A percentile compares a stretch with the other conserved stretches of the same genome.
phyloP scores from a whole-genome alignment of 164 flowering plant species.

The Piper longum region DNA sequence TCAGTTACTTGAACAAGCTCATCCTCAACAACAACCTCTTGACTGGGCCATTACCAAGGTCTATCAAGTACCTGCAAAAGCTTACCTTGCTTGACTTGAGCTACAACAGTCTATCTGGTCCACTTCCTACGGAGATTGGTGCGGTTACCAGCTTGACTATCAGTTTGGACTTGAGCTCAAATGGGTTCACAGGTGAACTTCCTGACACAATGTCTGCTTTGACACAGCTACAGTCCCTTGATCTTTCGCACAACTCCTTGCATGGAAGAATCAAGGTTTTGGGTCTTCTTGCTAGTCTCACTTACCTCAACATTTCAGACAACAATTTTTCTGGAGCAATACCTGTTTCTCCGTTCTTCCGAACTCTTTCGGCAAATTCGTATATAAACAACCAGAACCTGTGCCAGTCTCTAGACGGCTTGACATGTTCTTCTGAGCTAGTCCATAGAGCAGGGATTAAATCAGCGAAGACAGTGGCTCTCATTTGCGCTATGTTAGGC shows the following conservation, averaged over 20 bases:
- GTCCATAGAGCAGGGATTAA: slow-evolving; percentile 26
- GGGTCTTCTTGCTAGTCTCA: slow-evolving; percentile 57
- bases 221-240: slow-evolving; percentile 76
- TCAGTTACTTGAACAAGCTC: slow-evolving; percentile 85
- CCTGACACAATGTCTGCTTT: slow-evolving; percentile 59
- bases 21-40: slow-evolving; percentile 72
- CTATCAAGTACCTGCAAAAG: slow-evolving; percentile 52
- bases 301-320: slow-evolving; percentile 69
- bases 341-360: slow-evolving; percentile 75
- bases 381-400: slow-evolving; percentile 47
- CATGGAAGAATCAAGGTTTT: slow-evolving; percentile 50
- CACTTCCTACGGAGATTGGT: slow-evolving; percentile 75
- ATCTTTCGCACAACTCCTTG: slow-evolving; percentile 65
- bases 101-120: slow-evolving; percentile 61
- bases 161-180: slow-evolving; percentile 69
- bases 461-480: slow-evolving; percentile 49
- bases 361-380: slow-evolving; percentile 44
- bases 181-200: slow-evolving; percentile 56
- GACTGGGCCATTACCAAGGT: slow-evolving; percentile 53
- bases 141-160: slow-evolving; percentile 69
- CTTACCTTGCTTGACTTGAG: slow-evolving; percentile 84
- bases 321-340: slow-evolving; percentile 92
- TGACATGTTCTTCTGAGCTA: slow-evolving; percentile 47
- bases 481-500: slow-evolving; percentile 43
- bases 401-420: slow-evolving; percentile 66